Conservation (phyloP, 306 rosid genomes). For the Lotus japonicus region DNA sequence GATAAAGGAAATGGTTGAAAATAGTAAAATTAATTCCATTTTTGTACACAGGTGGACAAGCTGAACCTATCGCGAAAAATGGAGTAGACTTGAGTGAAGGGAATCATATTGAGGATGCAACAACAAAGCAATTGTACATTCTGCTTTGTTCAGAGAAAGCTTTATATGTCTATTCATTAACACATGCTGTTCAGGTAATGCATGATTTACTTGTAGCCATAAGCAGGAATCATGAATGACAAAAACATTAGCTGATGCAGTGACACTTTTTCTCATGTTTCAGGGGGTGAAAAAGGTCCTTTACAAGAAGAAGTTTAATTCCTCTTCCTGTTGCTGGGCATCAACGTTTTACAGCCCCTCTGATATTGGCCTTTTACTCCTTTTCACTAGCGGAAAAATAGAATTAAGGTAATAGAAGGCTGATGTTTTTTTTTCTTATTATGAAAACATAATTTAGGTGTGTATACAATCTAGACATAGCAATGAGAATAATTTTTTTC, state of each 20-base stretch:
- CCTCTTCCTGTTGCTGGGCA: conserved; percentile 84
- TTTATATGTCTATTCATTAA: conserved; percentile 67
- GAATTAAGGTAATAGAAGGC: conserved; percentile 81
- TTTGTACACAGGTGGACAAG: conserved; percentile 48
- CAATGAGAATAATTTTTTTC: not conserved
- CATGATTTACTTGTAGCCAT: conserved; percentile 5
- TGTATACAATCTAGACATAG: not conserved
- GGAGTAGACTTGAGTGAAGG: conserved; percentile 36
- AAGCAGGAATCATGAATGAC: not conserved
- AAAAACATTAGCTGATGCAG: conserved; percentile 1
- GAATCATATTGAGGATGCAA: conserved; percentile 33
- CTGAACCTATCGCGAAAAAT: conserved; percentile 21
- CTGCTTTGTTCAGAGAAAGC: conserved; percentile 88
- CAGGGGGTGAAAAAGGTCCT: conserved; percentile 92
- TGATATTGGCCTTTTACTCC: conserved; percentile 57
- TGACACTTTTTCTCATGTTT: conserved; percentile 7
- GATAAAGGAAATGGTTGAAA: conserved; percentile 21
- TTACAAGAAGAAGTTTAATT: conserved; percentile 74
- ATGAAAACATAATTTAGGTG: not conserved
- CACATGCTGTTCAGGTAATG: conserved; percentile 69
- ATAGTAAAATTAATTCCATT: not conserved
- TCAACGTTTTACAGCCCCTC: conserved; percentile 51
- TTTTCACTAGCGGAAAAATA: conserved; percentile 60
- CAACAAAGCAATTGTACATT: conserved; percentile 43
- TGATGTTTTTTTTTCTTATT: conserved; percentile 1